Percentiles rank a stretch among this genome's conserved stretches.
These are phyloP conservation scores for Brassica rapa DNA, from an alignment of 345 rosid genomes.

Conservation along the genomic window DNA sequence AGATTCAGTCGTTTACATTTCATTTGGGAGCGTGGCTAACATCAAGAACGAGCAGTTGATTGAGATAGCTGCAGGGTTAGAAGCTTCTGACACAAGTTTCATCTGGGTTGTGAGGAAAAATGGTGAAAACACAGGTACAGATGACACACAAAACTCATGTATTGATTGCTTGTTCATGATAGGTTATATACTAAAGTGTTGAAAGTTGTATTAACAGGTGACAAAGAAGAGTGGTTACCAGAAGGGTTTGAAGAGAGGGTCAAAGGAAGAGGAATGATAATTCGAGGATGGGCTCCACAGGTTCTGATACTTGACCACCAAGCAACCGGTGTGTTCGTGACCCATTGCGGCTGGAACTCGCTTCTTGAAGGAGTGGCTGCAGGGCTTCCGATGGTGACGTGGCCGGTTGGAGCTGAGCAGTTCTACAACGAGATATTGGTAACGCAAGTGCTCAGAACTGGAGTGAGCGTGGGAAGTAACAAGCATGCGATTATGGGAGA, in stretches of 20 bases:
- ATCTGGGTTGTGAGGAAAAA: not conserved
- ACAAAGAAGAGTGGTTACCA: slow-evolving; percentile 40
- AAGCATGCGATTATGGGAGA: slow-evolving; percentile 28
- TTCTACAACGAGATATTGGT: slow-evolving; percentile 49
- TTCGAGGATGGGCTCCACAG: slow-evolving; percentile 56
- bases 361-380: slow-evolving; percentile 44
- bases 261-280: slow-evolving; percentile 42
- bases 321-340: slow-evolving; percentile 50
- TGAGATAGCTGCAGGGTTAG: not conserved
- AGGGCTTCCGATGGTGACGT: slow-evolving; percentile 53
- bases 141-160: not conserved
- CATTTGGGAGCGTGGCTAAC: not conserved
- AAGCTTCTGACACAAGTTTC: not conserved
- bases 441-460: slow-evolving; percentile 41
- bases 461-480: slow-evolving; percentile 43
- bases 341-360: slow-evolving; percentile 65
- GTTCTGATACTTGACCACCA: slow-evolving; percentile 49
- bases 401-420: slow-evolving; percentile 56
- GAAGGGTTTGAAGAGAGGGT: slow-evolving; percentile 46
- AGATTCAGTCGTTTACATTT: not conserved
- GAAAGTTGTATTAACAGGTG: slow-evolving; percentile 1
- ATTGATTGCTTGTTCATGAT: not conserved
- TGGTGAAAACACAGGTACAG: not conserved
- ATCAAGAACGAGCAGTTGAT: not conserved
- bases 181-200: no score